Base-by-base conservation (phyloP, 768 basidiomycete species). In the Leccinum disarticulatum region DNA sequence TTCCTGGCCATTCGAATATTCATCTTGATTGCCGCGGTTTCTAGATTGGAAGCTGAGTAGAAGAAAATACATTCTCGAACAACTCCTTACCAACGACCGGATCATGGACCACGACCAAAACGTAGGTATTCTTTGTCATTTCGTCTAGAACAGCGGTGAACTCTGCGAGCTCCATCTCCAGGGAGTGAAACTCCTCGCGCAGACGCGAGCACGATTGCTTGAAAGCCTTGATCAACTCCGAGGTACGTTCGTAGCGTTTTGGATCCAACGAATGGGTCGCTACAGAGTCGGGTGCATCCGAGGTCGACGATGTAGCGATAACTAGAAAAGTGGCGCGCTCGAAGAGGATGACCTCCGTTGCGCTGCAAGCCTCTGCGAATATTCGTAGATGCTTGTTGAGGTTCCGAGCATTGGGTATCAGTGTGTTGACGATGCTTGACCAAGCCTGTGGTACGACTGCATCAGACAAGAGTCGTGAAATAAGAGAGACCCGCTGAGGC, bases 321-420 rank as follows among this genome's bases (percentile, higher is more conserved):
- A 99, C 95, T 56, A 99, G 89, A 78, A 98, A 98, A 33, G 97
- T 98, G 9, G 95, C 95, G 54, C 93, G 89, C 71, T 99, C 97
- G 67, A 99, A 98, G 43, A 98, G 84, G 67, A 98, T 88, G 58
- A 94, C 93, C 74, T 99, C 97, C 0, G 90, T 91, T 6, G 95
- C 95, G 62, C 84, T 88, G 71, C 94, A 95, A 1, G 93, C 87
- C 51, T 86, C 81, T 14, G 95, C 91, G 60, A 98, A 90, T 53
- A 87, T 91, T 7, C 87, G 83, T 17, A 99, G 84, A 66, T 98
- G 95, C 62, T 83, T 87, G 2, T 90, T 87, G 43, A 99, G 87
- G 49, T 93, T 86, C n/a, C 86, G 78, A 36, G 93, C 93, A 64
- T 98, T 98, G 4, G 97, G 97, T 58, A 98, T 96, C 65, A 99